Evolutionary conservation across 2,329 filamentous ascomycete genomes (phyloP).

Genomic region (Chrysosporium queenslandicum): DNA sequence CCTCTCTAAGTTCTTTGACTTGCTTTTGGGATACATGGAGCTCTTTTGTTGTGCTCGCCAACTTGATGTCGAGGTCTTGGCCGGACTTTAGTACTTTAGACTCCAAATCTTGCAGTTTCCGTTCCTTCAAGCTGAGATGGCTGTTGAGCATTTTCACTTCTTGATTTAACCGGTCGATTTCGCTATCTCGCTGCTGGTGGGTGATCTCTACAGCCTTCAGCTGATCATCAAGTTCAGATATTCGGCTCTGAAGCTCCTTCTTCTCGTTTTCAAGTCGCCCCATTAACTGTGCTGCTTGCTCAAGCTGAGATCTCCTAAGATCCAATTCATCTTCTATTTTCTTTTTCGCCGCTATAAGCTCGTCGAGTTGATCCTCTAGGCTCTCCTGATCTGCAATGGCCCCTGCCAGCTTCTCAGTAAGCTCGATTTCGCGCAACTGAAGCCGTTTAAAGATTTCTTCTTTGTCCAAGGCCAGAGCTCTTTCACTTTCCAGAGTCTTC

Average conservation of each 20-base stretch:
- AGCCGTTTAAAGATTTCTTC: slow-evolving; percentile 98
- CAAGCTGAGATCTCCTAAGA: slow-evolving; percentile 66
- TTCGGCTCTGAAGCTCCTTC: slow-evolving; percentile 56
- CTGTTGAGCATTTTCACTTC: slow-evolving; percentile 89
- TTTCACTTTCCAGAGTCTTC: slow-evolving; percentile 88
- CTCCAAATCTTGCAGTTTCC: slow-evolving; percentile 81
- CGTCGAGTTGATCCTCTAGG: slow-evolving; percentile 86
- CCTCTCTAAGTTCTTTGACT: slow-evolving; percentile 64
- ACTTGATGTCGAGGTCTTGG: slow-evolving; percentile 78
- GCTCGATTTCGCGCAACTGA: slow-evolving; percentile 78
- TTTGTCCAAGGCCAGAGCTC: slow-evolving; percentile 90
- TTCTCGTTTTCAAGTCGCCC: slow-evolving; percentile 79
- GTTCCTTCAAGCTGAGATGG: slow-evolving; percentile 77
- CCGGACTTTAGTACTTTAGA: slow-evolving; percentile 71
- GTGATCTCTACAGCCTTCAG: slow-evolving; percentile 60
- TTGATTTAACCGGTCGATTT: slow-evolving; percentile 66
- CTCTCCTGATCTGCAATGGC: slow-evolving; percentile 90
- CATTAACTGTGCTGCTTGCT: slow-evolving; percentile 85
- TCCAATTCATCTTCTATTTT: slow-evolving; percentile 77
- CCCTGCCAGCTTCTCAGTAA: slow-evolving; percentile 84
- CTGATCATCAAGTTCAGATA: slow-evolving; percentile 59
- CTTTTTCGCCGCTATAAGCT: slow-evolving; percentile 79
- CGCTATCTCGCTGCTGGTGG: slow-evolving; percentile 62
- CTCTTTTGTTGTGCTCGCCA: slow-evolving; percentile 68
- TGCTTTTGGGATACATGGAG: slow-evolving; percentile 62